These are phyloP conservation scores for Gorgonomyces haynaldii DNA, from an alignment of 192 early-diverging fungal genomes.

Conservation along the genomic window DNA sequence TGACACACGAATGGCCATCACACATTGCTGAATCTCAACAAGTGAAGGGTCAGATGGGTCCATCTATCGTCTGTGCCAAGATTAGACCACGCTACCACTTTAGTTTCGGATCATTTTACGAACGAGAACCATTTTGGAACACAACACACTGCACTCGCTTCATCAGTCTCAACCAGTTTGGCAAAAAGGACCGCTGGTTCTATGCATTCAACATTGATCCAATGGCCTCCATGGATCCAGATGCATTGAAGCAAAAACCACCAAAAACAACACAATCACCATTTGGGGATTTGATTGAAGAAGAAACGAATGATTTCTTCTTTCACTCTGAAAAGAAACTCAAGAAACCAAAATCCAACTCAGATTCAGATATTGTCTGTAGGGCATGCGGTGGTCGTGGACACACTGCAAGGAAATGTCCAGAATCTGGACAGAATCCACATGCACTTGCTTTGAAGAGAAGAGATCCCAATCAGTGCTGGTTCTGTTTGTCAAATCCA, in stretches of 20 bases:
- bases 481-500: constrained; percentile 94
- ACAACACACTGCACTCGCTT: constrained; percentile 64
- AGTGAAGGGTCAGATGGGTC: constrained; percentile 3
- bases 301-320: not conserved
- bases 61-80: constrained; percentile 11
- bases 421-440: constrained; percentile 15
- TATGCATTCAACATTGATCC: constrained; percentile 82
- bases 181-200: constrained; percentile 76
- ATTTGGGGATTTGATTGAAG: not conserved
- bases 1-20: constrained; percentile 75
- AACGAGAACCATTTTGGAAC: constrained; percentile 75
- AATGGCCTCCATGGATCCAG: constrained; percentile 29
- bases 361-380: constrained; percentile 32
- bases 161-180: constrained; percentile 64
- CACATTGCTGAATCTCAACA: constrained; percentile 5
- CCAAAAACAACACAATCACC: constrained; percentile 33
- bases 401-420: constrained; percentile 39
- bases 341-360: constrained; percentile 6
- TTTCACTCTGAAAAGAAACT: not conserved
- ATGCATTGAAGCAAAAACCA: constrained; percentile 21
- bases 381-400: constrained; percentile 35
- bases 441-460: no score
- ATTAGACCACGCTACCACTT: constrained; percentile 85
- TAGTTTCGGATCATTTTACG: constrained; percentile 62
- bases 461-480: constrained; percentile 46